These are phyloP conservation scores for Aspergillus egyptiacus DNA, from an alignment of 495 filamentous ascomycete genomes.

Conservation along the genomic window DNA sequence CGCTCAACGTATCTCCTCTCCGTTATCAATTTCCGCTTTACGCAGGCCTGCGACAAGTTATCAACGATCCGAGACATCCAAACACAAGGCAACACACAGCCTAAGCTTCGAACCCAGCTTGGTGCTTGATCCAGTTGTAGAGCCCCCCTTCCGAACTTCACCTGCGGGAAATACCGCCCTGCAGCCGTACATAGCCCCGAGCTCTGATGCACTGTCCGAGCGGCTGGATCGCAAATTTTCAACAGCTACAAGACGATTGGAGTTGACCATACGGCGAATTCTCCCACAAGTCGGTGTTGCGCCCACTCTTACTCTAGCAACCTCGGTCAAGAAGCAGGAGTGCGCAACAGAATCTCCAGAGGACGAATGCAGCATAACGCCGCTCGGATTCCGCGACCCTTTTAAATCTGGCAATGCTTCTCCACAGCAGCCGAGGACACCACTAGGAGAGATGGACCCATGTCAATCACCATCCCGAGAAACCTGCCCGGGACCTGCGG, in stretches of 20 bases:
- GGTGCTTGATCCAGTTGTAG: constrained; percentile 9
- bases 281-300: constrained; percentile 19
- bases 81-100: constrained; percentile 37
- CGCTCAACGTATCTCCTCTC: constrained; percentile 33
- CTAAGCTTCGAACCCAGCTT: constrained; percentile 29
- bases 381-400: constrained; percentile 34
- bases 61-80: constrained; percentile 69
- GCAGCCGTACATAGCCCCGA: constrained; percentile 44
- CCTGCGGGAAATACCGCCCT: constrained; percentile 26
- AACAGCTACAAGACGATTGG: constrained; percentile 21
- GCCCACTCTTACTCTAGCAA: constrained; percentile 39
- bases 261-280: constrained; percentile 25
- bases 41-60: constrained; percentile 82
- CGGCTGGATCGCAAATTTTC: constrained; percentile 31
- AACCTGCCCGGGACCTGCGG: constrained; percentile 18
- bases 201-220: constrained; percentile 29
- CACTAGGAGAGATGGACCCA: constrained; percentile 6
- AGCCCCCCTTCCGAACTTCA: constrained; percentile 10
- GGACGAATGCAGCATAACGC: constrained; percentile 4
- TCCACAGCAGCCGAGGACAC: constrained; percentile 3
- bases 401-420: constrained; percentile 19
- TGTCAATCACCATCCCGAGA: constrained; percentile 25
- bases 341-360: constrained; percentile 1
- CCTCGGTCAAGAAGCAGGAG: constrained; percentile 25
- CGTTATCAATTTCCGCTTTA: constrained; percentile 50